Percentiles rank a stretch among this genome's conserved stretches.
These are phyloP conservation scores for Trypanosoma scelopori DNA, from an alignment of 208 protist species.

Conservation along the genomic window DNA sequence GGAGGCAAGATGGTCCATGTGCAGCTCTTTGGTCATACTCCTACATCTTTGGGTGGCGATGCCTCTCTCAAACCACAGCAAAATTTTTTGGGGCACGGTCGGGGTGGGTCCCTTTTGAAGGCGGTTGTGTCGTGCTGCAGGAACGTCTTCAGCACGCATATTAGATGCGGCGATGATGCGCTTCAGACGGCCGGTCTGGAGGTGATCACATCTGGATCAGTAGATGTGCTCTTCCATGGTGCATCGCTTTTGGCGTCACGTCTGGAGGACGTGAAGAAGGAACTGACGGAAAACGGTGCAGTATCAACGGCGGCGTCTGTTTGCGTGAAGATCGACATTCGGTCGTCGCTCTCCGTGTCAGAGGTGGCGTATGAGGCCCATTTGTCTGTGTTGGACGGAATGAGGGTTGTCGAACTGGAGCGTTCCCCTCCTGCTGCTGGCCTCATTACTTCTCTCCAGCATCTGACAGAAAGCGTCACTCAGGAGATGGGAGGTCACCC, in stretches of 20 bases:
- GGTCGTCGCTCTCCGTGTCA: not conserved
- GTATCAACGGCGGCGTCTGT: conserved; percentile 17
- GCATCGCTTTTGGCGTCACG: conserved; percentile 15
- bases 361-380: conserved; percentile 22
- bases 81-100: conserved; percentile 31
- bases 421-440: conserved; percentile 2
- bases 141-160: conserved; percentile 38
- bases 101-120: conserved; percentile 26
- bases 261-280: conserved; percentile 19
- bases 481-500: conserved; percentile 13
- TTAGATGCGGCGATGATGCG: conserved; percentile 24
- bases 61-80: not conserved
- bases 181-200: conserved; percentile 20
- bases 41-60: conserved; percentile 2
- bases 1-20: conserved; percentile 25
- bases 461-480: conserved; percentile 19
- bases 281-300: conserved; percentile 25
- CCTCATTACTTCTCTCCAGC: conserved; percentile 17
- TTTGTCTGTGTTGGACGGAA: conserved; percentile 29
- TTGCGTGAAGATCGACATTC: conserved; percentile 21
- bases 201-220: conserved; percentile 1
- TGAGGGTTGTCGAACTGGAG: conserved; percentile 23
- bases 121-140: conserved; percentile 38
- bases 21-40: conserved; percentile 18
- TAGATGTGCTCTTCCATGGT: not conserved